Conservation (phyloP, 306 rosid genomes). For the Cucurbita maxima region DNA sequence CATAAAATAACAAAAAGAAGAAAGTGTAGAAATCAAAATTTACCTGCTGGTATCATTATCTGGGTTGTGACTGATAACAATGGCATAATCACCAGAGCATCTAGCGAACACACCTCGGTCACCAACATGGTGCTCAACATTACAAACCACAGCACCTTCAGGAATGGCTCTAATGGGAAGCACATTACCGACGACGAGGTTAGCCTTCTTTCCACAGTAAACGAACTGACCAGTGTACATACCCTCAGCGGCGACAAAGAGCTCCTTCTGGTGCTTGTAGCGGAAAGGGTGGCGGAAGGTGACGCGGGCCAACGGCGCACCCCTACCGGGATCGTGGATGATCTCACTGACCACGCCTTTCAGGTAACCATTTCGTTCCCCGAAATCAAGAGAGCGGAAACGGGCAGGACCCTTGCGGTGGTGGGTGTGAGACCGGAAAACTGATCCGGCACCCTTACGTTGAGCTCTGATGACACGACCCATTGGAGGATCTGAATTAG, state of each 20-base stretch:
- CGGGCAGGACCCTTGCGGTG: constrained; percentile 14
- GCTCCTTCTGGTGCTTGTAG: constrained; percentile 14
- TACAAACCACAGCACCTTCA: constrained; percentile 14
- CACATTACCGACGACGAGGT: constrained; percentile 11
- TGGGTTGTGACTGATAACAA: constrained; percentile 12
- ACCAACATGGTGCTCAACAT: constrained; percentile 14
- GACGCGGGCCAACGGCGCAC: constrained; percentile 8
- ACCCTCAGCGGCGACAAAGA: constrained; percentile 12
- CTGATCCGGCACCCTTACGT: constrained; percentile 13
- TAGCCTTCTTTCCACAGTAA: constrained; percentile 15
- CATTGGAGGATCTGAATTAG: neutral
- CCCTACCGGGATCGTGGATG: constrained; percentile 12
- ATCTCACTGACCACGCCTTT: constrained; percentile 8
- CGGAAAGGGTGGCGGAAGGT: constrained; percentile 12
- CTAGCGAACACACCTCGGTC: constrained; percentile 12
- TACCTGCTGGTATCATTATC: constrained; percentile 15
- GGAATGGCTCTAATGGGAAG: constrained; percentile 9
- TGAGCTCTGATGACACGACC: constrained; percentile 14
- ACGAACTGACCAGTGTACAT: constrained; percentile 12
- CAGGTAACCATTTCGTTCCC: constrained; percentile 8
- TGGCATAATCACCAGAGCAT: constrained; percentile 15
- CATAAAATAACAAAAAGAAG: neutral
- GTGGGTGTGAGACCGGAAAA: constrained; percentile 18
- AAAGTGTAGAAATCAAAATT: neutral
- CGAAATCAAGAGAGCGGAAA: constrained; percentile 12